phyloP scores from a whole-genome alignment of 2,329 filamentous ascomycete genomes.

The Colletotrichum higginsianum region DNA sequence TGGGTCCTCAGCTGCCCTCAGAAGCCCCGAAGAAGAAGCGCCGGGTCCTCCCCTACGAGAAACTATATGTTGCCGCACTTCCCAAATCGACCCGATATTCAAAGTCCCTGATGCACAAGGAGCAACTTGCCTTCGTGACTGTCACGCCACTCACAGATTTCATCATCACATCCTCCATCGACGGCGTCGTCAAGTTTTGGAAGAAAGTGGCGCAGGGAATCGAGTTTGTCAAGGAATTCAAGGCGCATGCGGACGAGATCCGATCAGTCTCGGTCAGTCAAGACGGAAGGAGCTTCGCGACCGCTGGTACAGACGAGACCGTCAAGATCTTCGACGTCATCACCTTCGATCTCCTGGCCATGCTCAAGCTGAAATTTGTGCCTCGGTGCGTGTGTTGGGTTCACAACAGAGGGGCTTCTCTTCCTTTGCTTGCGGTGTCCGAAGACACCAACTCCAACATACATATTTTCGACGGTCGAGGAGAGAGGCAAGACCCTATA shows the following conservation, averaged over 20 bases:
- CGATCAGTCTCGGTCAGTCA: constrained; percentile 86
- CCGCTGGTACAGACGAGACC: constrained; percentile 82
- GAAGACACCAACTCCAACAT: constrained; percentile 81
- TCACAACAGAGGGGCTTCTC: constrained; percentile 87
- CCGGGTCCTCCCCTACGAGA: constrained; percentile 92
- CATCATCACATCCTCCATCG: constrained; percentile 91
- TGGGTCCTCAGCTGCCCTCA: constrained; percentile 91
- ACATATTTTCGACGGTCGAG: constrained; percentile 89
- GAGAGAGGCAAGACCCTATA: constrained; percentile 82
- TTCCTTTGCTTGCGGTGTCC: constrained; percentile 88
- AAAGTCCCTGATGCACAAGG: constrained; percentile 98
- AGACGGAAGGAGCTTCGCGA: constrained; percentile 95
- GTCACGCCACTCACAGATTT: constrained; percentile 95
- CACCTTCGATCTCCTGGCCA: constrained; percentile 88
- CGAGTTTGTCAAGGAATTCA: constrained; percentile 99
- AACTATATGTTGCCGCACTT: constrained; percentile 92
- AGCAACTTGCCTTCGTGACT: constrained; percentile 89
- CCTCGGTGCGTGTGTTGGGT: constrained; percentile 93
- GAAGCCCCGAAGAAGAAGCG: constrained; percentile 87
- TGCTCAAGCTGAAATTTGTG: constrained; percentile 82
- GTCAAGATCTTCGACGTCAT: constrained; percentile 87
- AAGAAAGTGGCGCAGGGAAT: constrained; percentile 93
- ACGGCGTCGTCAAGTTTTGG: constrained; percentile 99
- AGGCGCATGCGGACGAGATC: constrained; percentile 89
- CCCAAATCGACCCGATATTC: constrained; percentile 88